Conservation (phyloP, 2,329 filamentous ascomycete genomes). For the Lasiodiplodia theobromae region DNA sequence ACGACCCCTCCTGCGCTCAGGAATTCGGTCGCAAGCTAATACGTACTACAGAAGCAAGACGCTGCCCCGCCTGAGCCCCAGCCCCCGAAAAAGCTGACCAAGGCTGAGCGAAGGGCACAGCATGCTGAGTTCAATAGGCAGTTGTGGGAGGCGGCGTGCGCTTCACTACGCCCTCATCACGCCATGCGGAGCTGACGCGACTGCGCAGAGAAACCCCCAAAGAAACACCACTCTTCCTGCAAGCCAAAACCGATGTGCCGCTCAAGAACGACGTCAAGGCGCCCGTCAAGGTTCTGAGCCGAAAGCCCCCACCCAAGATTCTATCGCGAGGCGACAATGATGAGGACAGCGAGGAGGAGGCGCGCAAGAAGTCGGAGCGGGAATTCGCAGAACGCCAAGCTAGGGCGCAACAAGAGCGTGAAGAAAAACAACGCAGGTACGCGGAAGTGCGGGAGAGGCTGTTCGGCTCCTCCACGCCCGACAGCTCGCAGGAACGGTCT, state of each 20-base stretch:
- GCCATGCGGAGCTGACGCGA: slow-evolving; percentile 33
- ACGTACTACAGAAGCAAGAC: slow-evolving; percentile 42
- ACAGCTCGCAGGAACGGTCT: slow-evolving; percentile 43
- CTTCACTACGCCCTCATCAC: slow-evolving; percentile 28
- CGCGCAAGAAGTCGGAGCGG: slow-evolving; percentile 66
- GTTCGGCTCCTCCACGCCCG: slow-evolving; percentile 67
- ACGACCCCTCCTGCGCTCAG: slow-evolving; percentile 34
- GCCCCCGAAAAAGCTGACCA: slow-evolving; percentile 64
- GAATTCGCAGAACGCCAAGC: slow-evolving; percentile 79
- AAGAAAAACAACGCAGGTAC: slow-evolving; percentile 90
- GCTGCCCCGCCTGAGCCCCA: slow-evolving; percentile 46
- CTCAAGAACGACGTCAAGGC: slow-evolving; percentile 78
- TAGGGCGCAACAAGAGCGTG: slow-evolving; percentile 78
- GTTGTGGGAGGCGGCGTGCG: slow-evolving; percentile 88
- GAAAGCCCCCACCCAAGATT: slow-evolving; percentile 73
- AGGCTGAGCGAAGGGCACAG: slow-evolving; percentile 77
- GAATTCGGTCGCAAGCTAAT: slow-evolving; percentile 30
- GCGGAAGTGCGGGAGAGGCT: slow-evolving; percentile 88
- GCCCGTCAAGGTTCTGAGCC: slow-evolving; percentile 81
- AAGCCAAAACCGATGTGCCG: slow-evolving; percentile 68
- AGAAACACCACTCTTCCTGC: slow-evolving; percentile 77
- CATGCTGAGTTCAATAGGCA: slow-evolving; percentile 85
- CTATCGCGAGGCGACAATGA: slow-evolving; percentile 62
- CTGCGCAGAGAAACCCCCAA: slow-evolving; percentile 68
- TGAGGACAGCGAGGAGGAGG: slow-evolving; percentile 71